phyloP scores from a whole-genome alignment of 2,329 filamentous ascomycete genomes.

The Aspergillus awamori region DNA sequence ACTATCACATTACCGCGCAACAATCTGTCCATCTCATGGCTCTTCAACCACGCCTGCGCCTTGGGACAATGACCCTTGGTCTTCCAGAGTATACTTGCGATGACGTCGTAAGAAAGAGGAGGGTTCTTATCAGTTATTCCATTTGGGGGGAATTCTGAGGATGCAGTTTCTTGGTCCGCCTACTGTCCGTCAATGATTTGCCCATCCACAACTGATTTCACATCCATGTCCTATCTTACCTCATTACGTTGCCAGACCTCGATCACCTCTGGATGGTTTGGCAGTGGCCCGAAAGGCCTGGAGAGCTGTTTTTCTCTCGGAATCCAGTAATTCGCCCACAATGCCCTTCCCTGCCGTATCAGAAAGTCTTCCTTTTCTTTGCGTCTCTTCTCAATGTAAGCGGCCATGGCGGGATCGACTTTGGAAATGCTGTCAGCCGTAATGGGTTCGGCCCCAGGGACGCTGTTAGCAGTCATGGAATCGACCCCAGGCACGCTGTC shows the following conservation, averaged over 20 bases:
- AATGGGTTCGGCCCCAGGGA: too few relatives aligned
- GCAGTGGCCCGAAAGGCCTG: slow-evolving; percentile 4
- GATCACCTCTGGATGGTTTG: not conserved
- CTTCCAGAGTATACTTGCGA: slow-evolving; percentile 23
- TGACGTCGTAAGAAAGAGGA: slow-evolving; percentile 19
- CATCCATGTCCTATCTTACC: not conserved
- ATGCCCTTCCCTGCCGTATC: slow-evolving; percentile 4
- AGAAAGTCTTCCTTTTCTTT: not conserved
- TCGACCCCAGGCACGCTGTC: not conserved
- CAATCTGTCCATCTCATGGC: slow-evolving; percentile 18
- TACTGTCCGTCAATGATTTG: not conserved
- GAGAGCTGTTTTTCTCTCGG: slow-evolving; percentile 13
- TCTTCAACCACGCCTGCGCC: slow-evolving; percentile 25
- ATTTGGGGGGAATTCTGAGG: slow-evolving; percentile 7
- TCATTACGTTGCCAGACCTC: slow-evolving; percentile 1
- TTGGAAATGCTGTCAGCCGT: not conserved
- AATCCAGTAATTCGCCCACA: slow-evolving; percentile 10
- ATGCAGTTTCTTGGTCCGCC: not conserved
- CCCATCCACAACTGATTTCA: not conserved
- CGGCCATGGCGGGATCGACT: not conserved
- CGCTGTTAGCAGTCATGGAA: too few relatives aligned
- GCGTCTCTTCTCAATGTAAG: not conserved
- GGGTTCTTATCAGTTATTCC: slow-evolving; percentile 1
- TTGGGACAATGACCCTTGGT: slow-evolving; percentile 22
- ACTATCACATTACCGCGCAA: slow-evolving; percentile 5